Evolutionary conservation across 2,329 filamentous ascomycete genomes (phyloP).

Genomic region (Shiraia bambusicola): DNA sequence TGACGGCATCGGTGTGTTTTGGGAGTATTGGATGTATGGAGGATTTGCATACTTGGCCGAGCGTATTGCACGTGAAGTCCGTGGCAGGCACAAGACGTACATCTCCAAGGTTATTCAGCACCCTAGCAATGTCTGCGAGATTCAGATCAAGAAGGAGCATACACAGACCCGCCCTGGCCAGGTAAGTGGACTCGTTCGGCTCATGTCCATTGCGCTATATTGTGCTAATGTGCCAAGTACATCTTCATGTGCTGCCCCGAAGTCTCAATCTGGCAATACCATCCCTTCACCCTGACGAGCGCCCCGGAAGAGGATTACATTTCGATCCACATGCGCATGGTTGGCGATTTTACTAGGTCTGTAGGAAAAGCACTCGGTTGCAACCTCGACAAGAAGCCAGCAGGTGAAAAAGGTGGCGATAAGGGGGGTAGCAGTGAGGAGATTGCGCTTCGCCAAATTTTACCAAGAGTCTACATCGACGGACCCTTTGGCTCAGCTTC

Average conservation of each 20-base stretch:
- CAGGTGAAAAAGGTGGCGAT: slow-evolving; percentile 45
- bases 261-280: slow-evolving; percentile 85
- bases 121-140: slow-evolving; percentile 84
- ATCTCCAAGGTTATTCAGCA: slow-evolving; percentile 89
- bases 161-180: slow-evolving; percentile 79
- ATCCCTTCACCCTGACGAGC: slow-evolving; percentile 82
- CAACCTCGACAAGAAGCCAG: slow-evolving; percentile 63
- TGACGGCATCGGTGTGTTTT: slow-evolving; percentile 76
- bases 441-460: slow-evolving; percentile 70
- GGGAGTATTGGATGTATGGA: slow-evolving; percentile 87
- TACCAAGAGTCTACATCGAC: slow-evolving; percentile 80
- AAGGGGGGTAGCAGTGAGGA: slow-evolving; percentile 64
- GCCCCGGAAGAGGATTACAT: slow-evolving; percentile 90
- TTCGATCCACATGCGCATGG: slow-evolving; percentile 79
- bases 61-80: slow-evolving; percentile 73
- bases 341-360: slow-evolving; percentile 76
- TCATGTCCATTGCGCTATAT: not conserved
- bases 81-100: slow-evolving; percentile 79
- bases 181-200: slow-evolving; percentile 26
- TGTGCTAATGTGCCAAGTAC: slow-evolving; percentile 53
- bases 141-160: slow-evolving; percentile 88
- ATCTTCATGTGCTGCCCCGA: slow-evolving; percentile 88
- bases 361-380: slow-evolving; percentile 73
- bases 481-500: slow-evolving; percentile 84
- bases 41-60: slow-evolving; percentile 80